Evolutionary conservation across 208 protist species (phyloP).

Genomic region (Crithidia sp.): DNA sequence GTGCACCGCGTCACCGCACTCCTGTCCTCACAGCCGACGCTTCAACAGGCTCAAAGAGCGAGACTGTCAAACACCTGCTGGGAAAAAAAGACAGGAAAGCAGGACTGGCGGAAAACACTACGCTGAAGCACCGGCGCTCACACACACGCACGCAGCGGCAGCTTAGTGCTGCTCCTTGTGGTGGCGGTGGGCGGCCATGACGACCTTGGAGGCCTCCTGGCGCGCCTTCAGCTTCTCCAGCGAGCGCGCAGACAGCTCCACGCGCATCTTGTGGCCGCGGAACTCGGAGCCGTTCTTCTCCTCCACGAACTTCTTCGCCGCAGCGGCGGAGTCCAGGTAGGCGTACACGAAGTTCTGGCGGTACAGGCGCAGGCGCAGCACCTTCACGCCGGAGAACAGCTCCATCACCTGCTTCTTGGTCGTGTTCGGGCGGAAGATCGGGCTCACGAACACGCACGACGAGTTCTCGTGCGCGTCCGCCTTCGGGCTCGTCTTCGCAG

Average conservation of each 20-base stretch:
- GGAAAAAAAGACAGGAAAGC: neutral
- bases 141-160: neutral
- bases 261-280: slow-evolving; percentile 76
- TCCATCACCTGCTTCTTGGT: slow-evolving; percentile 72
- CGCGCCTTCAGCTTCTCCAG: slow-evolving; percentile 71
- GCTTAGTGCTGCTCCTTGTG: slow-evolving; percentile 39
- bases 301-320: slow-evolving; percentile 72
- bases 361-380: slow-evolving; percentile 80
- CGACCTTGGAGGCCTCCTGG: slow-evolving; percentile 55
- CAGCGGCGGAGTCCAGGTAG: slow-evolving; percentile 73
- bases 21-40: too few relatives aligned
- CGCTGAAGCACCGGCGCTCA: neutral
- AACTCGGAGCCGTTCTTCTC: slow-evolving; percentile 83
- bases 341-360: slow-evolving; percentile 84
- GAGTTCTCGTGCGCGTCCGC: slow-evolving; percentile 76
- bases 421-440: slow-evolving; percentile 81
- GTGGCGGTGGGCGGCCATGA: slow-evolving; percentile 76
- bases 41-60: neutral
- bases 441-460: slow-evolving; percentile 75
- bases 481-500: slow-evolving; percentile 79
- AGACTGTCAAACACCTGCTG: too few relatives aligned
- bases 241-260: slow-evolving; percentile 67
- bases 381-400: slow-evolving; percentile 74
- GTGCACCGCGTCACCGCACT: too few relatives aligned
- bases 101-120: neutral